Evolutionary conservation across 805 yeast species (phyloP).

Genomic region (Myxozyma melibiosi): DNA sequence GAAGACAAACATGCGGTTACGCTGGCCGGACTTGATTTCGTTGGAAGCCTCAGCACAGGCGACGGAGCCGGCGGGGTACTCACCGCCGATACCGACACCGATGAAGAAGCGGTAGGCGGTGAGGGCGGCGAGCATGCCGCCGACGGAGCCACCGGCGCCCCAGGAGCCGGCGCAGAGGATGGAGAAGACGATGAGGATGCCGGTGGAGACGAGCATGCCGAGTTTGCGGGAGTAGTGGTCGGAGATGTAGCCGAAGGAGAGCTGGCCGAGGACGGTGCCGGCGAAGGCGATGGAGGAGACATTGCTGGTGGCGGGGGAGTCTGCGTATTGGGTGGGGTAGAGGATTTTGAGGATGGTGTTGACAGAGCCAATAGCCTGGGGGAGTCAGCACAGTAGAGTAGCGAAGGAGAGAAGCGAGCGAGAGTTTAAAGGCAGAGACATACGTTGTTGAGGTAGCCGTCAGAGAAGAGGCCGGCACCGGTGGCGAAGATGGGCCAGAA

Average conservation of each 20-base stretch:
- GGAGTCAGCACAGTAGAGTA: neutral
- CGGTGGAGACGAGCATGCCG: constrained; percentile 81
- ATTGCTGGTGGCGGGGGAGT: constrained; percentile 72
- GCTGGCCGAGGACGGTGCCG: constrained; percentile 88
- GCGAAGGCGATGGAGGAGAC: constrained; percentile 87
- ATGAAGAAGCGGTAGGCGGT: constrained; percentile 83
- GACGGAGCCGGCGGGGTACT: constrained; percentile 90
- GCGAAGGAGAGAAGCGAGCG: no score
- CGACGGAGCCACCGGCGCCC: constrained; percentile 71
- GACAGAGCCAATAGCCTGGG: constrained; percentile 67
- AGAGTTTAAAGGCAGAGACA: constrained; percentile 10
- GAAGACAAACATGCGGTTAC: constrained; percentile 88
- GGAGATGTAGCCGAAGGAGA: constrained; percentile 75
- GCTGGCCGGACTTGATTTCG: constrained; percentile 71
- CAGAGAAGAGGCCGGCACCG: constrained; percentile 92
- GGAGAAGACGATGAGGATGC: constrained; percentile 73
- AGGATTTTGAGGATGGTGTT: constrained; percentile 66
- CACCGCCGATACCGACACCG: constrained; percentile 93
- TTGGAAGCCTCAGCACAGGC: constrained; percentile 92
- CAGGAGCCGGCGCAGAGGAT: constrained; percentile 82
- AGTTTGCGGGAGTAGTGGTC: constrained; percentile 79
- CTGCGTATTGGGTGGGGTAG: constrained; percentile 63
- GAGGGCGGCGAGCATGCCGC: constrained; percentile 80
- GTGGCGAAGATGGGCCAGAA: constrained; percentile 73
- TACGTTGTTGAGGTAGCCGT: constrained; percentile 82